Conservation (phyloP, 2,329 filamentous ascomycete species). For the Capronia coronata region DNA sequence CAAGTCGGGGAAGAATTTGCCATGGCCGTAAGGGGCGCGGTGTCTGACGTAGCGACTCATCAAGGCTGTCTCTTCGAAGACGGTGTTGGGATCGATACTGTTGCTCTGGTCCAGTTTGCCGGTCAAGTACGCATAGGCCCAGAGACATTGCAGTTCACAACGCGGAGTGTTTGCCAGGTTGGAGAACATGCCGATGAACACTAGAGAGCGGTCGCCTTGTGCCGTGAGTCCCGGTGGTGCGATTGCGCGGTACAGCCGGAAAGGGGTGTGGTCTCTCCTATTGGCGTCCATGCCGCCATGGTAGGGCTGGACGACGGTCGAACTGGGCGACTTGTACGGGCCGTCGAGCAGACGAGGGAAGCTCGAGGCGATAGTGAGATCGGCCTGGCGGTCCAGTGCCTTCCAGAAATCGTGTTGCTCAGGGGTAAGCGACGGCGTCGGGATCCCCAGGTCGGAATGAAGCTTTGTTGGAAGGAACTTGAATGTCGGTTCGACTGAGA, state of each 20-base stretch:
- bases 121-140: slow-evolving; percentile 59
- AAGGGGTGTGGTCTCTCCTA: slow-evolving; percentile 28
- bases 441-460: slow-evolving; percentile 44
- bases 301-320: slow-evolving; percentile 16
- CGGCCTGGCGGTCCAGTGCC: slow-evolving; percentile 39
- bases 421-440: slow-evolving; percentile 30
- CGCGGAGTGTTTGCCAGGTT: slow-evolving; percentile 42
- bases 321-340: slow-evolving; percentile 37
- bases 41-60: slow-evolving; percentile 63
- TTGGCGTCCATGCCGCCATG: slow-evolving; percentile 15
- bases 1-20: slow-evolving; percentile 58
- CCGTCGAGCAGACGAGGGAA: slow-evolving; percentile 36
- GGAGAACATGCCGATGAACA: slow-evolving; percentile 45
- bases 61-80: slow-evolving; percentile 54
- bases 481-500: slow-evolving; percentile 46
- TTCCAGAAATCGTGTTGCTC: slow-evolving; percentile 31
- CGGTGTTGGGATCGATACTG: slow-evolving; percentile 26
- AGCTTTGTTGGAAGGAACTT: slow-evolving; percentile 43
- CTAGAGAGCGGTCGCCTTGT: slow-evolving; percentile 40
- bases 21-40: slow-evolving; percentile 62
- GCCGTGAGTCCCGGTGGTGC: slow-evolving; percentile 37
- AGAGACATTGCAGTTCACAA: slow-evolving; percentile 46
- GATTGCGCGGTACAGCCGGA: slow-evolving; percentile 44
- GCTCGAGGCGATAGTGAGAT: slow-evolving; percentile 40
- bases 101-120: slow-evolving; percentile 36